phyloP scores from a whole-genome alignment of 129 eudicot species.

The Smallanthus sonchifolius region DNA sequence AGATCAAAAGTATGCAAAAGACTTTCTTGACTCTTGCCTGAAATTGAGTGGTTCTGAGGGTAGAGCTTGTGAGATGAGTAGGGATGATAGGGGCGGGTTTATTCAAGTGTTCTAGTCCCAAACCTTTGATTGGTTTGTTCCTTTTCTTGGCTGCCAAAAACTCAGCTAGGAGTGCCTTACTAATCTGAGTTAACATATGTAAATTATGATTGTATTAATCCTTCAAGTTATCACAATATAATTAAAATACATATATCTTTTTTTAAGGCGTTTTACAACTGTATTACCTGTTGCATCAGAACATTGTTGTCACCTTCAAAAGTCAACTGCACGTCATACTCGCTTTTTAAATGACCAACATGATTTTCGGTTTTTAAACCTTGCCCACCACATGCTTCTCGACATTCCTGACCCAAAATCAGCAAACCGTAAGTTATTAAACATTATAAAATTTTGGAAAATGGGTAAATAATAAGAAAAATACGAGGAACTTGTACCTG shows the following conservation, averaged over 20 bases:
- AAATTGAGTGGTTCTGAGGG: conserved; percentile 52
- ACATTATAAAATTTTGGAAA: background rate
- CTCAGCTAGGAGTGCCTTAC: conserved; percentile 84
- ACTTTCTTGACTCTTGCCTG: conserved; percentile 46
- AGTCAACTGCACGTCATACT: conserved; percentile 82
- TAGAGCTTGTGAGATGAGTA: conserved; percentile 63
- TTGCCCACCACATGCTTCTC: conserved; percentile 90
- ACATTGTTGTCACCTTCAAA: conserved; percentile 96
- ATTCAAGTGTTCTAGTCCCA: conserved; percentile 94
- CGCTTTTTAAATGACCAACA: conserved; percentile 84
- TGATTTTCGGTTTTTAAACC: conserved; percentile 80
- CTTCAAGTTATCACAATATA: background rate
- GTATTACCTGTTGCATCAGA: conserved; percentile 91
- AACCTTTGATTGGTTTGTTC: conserved; percentile 62
- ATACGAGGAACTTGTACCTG: conserved; percentile 40
- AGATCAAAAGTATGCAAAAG: background rate
- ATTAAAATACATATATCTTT: background rate
- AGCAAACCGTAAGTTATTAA: background rate
- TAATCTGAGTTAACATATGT: conserved; percentile 43
- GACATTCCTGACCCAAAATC: conserved; percentile 54
- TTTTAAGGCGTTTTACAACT: background rate
- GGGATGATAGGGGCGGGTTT: conserved; percentile 62
- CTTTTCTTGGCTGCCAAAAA: conserved; percentile 53
- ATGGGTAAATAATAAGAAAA: no score
- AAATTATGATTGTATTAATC: background rate